Percentiles rank a stretch among this genome's conserved stretches.
Conservation (phyloP, 257 asterid species). For the Coffea eugenioides region DNA sequence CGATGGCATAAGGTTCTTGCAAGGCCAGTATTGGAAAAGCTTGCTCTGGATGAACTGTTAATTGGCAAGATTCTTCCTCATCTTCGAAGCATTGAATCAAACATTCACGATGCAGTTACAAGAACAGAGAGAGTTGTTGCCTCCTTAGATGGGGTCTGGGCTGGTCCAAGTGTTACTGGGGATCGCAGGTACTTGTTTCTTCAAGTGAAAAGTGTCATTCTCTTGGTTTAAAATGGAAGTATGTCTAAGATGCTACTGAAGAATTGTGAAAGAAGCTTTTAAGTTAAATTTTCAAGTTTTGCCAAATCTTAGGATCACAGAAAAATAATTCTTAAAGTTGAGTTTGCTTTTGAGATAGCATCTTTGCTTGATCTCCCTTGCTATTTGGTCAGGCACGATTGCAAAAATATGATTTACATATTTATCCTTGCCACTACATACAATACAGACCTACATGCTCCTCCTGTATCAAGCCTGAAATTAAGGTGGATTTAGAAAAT, state of each 20-base stretch:
- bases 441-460: too few species aligned
- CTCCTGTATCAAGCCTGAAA: too few species aligned
- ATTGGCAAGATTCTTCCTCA: conserved; percentile 88
- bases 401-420: too few species aligned
- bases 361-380: not conserved
- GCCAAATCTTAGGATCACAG: not conserved
- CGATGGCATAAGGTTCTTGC: conserved; percentile 79
- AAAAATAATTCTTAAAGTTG: not conserved
- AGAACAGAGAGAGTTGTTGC: conserved; percentile 81
- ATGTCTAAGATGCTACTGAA: not conserved
- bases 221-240: not conserved
- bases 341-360: not conserved
- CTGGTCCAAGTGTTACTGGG: conserved; percentile 68
- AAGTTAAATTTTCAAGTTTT: not conserved
- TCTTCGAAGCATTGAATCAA: conserved; percentile 70
- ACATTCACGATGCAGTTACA: conserved; percentile 68
- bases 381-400: not conserved
- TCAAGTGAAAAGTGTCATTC: not conserved
- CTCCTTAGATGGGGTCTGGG: conserved; percentile 77
- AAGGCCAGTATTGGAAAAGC: conserved; percentile 67
- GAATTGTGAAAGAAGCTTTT: not conserved
- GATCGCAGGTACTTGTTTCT: conserved; percentile 50
- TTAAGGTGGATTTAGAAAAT: too few species aligned
- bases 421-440: too few species aligned
- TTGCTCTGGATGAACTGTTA: conserved; percentile 77